These are phyloP conservation scores for Vitis rupestris DNA, from an alignment of 164 flowering plant genomes.

Conservation along the genomic window DNA sequence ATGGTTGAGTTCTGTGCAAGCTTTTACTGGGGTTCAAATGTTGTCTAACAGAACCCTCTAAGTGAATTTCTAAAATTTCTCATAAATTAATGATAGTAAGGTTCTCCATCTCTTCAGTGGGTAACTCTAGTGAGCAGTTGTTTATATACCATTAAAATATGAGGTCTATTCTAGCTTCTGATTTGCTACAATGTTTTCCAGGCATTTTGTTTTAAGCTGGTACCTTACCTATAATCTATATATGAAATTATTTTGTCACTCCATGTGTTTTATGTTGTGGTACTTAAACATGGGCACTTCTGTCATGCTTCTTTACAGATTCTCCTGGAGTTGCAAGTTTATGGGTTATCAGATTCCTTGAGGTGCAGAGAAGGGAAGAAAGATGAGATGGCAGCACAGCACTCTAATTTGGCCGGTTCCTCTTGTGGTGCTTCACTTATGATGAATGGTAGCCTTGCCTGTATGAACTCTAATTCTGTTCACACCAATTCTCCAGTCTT, in stretches of 20 bases:
- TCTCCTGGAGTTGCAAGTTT: slow-evolving; percentile 83
- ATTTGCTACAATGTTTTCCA: not conserved
- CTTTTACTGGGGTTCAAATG: no score
- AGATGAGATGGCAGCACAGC: slow-evolving; percentile 44
- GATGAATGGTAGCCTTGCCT: slow-evolving; percentile 54
- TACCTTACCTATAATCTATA: no score
- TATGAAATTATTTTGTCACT: no score
- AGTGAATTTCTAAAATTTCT: not conserved
- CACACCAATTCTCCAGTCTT: slow-evolving; percentile 20
- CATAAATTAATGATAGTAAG: not conserved
- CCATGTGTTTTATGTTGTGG: no score
- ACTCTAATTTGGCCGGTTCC: slow-evolving; percentile 27
- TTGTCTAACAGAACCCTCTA: not conserved
- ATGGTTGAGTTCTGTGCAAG: no score
- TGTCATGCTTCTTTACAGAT: slow-evolving; percentile 39
- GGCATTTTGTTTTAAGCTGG: not conserved
- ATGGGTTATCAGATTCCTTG: slow-evolving; percentile 75
- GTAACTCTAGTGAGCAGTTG: not conserved
- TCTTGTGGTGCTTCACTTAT: slow-evolving; percentile 34
- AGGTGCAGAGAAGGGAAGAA: slow-evolving; percentile 63
- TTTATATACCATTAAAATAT: not conserved
- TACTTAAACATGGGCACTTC: not conserved
- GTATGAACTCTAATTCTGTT: slow-evolving; percentile 22
- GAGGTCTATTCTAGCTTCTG: not conserved
- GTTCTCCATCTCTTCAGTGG: not conserved